Evolutionary conservation across 2,329 filamentous ascomycete species (phyloP).

Genomic region (Cladosporium oxysporum): DNA sequence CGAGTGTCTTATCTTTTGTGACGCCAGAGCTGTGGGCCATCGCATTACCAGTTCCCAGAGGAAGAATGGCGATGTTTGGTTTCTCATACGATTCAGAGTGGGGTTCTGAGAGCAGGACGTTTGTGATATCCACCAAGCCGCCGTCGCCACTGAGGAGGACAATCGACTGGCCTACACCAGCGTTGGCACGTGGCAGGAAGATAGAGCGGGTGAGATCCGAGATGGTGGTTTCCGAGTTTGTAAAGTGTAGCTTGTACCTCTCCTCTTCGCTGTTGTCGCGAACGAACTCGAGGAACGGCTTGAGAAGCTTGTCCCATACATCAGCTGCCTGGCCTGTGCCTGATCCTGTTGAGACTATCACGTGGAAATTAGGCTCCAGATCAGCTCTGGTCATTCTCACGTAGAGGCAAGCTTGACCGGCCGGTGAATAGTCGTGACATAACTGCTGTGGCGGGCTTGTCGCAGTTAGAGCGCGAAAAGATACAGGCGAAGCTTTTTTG

Average conservation of each 20-base stretch:
- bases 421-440: slow-evolving; percentile 27
- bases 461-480: slow-evolving; percentile 27
- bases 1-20: slow-evolving; percentile 43
- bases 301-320: slow-evolving; percentile 43
- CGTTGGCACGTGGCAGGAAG: slow-evolving; percentile 53
- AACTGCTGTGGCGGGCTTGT: slow-evolving; percentile 30
- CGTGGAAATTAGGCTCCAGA: slow-evolving; percentile 35
- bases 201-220: slow-evolving; percentile 58
- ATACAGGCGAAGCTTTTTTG: slow-evolving; percentile 23
- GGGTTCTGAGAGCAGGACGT: slow-evolving; percentile 55
- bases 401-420: slow-evolving; percentile 23
- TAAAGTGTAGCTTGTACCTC: slow-evolving; percentile 57
- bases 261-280: slow-evolving; percentile 30
- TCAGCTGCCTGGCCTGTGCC: slow-evolving; percentile 43
- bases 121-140: slow-evolving; percentile 79
- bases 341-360: slow-evolving; percentile 49
- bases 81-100: slow-evolving; percentile 41
- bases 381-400: slow-evolving; percentile 3
- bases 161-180: slow-evolving; percentile 59
- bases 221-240: slow-evolving; percentile 64
- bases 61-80: slow-evolving; percentile 58
- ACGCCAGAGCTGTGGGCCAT: slow-evolving; percentile 49
- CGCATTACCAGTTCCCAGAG: slow-evolving; percentile 55
- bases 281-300: slow-evolving; percentile 46
- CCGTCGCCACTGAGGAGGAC: slow-evolving; percentile 86